phyloP scores from a whole-genome alignment of 352 stramenopile genomes.

The Pythium coloratum region DNA sequence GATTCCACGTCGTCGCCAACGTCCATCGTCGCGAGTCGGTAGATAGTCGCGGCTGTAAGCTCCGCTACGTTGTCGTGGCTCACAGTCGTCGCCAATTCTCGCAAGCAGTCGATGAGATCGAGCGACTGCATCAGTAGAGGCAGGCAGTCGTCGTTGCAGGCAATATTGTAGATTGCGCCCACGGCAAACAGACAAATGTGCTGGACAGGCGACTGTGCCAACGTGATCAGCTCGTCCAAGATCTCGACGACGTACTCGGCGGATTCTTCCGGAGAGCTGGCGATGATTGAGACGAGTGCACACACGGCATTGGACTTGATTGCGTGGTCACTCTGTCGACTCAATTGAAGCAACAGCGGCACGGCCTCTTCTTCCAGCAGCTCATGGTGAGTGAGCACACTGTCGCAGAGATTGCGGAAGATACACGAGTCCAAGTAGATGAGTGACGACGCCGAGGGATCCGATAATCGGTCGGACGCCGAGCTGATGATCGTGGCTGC shows the following conservation, averaged over 20 bases:
- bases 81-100: constrained; percentile 33
- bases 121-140: constrained; percentile 42
- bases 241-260: constrained; percentile 55
- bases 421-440: constrained; percentile 70
- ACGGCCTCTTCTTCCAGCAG: constrained; percentile 59
- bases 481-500: constrained; percentile 40
- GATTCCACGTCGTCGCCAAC: background rate
- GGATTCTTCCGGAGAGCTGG: constrained; percentile 58
- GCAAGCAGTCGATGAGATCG: constrained; percentile 39
- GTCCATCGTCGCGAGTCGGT: constrained; percentile 39
- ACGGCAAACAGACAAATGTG: constrained; percentile 57
- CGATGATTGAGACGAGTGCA: constrained; percentile 63
- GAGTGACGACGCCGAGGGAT: constrained; percentile 13
- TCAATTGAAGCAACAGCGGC: constrained; percentile 64
- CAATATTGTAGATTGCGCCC: constrained; percentile 73
- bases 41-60: constrained; percentile 57
- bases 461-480: constrained; percentile 1
- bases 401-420: constrained; percentile 71
- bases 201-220: constrained; percentile 33
- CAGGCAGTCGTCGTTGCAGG: constrained; percentile 65
- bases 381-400: constrained; percentile 70
- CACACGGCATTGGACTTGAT: constrained; percentile 71
- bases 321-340: constrained; percentile 39
- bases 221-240: constrained; percentile 47
- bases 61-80: constrained; percentile 42